Evolutionary conservation across 2,329 filamentous ascomycete genomes (phyloP).

Genomic region (Stemphylium beticola): DNA sequence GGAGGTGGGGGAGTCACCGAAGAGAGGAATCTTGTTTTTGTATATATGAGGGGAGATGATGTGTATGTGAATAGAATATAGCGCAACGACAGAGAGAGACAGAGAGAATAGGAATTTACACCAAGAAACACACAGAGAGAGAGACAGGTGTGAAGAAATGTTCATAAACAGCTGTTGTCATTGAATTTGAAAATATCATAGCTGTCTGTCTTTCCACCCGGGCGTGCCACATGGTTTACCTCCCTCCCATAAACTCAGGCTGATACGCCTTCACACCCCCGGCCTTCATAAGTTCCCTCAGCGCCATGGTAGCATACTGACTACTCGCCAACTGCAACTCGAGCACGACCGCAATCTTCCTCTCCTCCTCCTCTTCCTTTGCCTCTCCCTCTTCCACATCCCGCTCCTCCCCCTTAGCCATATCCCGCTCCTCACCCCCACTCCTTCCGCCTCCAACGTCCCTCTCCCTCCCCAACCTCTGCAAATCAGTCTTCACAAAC

Average conservation of each 20-base stretch:
- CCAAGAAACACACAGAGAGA: too few species aligned
- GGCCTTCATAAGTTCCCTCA: slow-evolving; percentile 77
- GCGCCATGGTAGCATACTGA: slow-evolving; percentile 83
- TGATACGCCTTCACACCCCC: slow-evolving; percentile 67
- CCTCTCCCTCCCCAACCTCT: slow-evolving; percentile 63
- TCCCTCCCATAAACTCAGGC: slow-evolving; percentile 64
- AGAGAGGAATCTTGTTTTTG: too few species aligned
- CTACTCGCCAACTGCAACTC: slow-evolving; percentile 79
- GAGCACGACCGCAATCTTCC: slow-evolving; percentile 71
- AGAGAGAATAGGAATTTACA: too few species aligned
- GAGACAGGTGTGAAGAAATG: too few species aligned
- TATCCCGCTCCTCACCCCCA: slow-evolving; percentile 58
- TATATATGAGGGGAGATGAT: too few species aligned
- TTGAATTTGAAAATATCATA: too few species aligned
- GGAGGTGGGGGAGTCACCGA: too few species aligned
- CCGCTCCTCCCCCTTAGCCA: slow-evolving; percentile 28
- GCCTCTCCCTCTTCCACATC: slow-evolving; percentile 34
- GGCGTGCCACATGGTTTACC: slow-evolving; percentile 22
- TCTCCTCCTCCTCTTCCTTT: slow-evolving; percentile 25
- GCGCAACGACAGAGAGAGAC: too few species aligned
- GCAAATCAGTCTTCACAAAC: slow-evolving; percentile 86
- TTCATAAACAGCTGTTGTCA: too few species aligned
- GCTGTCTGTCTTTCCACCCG: too few species aligned
- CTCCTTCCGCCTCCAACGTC: slow-evolving; percentile 32
- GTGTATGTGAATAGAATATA: too few species aligned